A percentile compares a stretch with the other conserved stretches of the same genome.
These are phyloP conservation scores for Arachis hypogaea DNA, from an alignment of 306 rosid genomes.

Conservation along the genomic window DNA sequence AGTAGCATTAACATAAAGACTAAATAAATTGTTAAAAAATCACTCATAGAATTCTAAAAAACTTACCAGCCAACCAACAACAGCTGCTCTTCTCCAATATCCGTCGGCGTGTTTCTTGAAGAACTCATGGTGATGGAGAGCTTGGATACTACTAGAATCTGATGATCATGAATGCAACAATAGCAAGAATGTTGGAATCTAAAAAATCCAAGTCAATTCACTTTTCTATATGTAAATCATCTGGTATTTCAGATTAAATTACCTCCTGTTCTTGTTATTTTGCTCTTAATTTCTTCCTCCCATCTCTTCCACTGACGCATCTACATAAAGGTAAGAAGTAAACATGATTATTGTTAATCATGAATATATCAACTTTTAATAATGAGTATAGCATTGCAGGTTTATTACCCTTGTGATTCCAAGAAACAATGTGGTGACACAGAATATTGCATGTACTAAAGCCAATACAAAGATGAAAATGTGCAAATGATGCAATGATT, in stretches of 20 bases:
- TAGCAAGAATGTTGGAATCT: slow-evolving; percentile 3
- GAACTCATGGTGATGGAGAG: slow-evolving; percentile 40
- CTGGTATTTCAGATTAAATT: slow-evolving; percentile 37
- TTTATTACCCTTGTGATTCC: slow-evolving; percentile 71
- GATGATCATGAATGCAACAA: slow-evolving; percentile 12
- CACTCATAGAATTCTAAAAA: not conserved
- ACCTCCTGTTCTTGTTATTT: slow-evolving; percentile 16
- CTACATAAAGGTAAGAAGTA: slow-evolving; percentile 44
- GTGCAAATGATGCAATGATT: slow-evolving; percentile 87
- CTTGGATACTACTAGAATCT: slow-evolving; percentile 15
- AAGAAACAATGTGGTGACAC: slow-evolving; percentile 79
- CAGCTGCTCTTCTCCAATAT: slow-evolving; percentile 72
- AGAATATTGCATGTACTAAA: slow-evolving; percentile 75
- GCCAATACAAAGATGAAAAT: slow-evolving; percentile 91
- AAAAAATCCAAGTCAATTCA: slow-evolving; percentile 20
- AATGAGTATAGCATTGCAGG: slow-evolving; percentile 7
- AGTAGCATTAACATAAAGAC: slow-evolving; percentile 8
- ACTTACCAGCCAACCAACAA: slow-evolving; percentile 76
- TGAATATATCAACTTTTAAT: slow-evolving; percentile 24
- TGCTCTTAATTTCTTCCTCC: slow-evolving; percentile 53
- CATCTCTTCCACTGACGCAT: slow-evolving; percentile 72
- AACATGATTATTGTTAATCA: slow-evolving; percentile 34
- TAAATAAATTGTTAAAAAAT: not conserved
- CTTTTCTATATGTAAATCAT: slow-evolving; percentile 24
- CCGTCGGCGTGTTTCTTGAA: slow-evolving; percentile 50